Percentiles rank a stretch among this genome's conserved stretches.
Evolutionary conservation across 2,329 filamentous ascomycete genomes (phyloP).

Genomic region (Fusarium luffae): DNA sequence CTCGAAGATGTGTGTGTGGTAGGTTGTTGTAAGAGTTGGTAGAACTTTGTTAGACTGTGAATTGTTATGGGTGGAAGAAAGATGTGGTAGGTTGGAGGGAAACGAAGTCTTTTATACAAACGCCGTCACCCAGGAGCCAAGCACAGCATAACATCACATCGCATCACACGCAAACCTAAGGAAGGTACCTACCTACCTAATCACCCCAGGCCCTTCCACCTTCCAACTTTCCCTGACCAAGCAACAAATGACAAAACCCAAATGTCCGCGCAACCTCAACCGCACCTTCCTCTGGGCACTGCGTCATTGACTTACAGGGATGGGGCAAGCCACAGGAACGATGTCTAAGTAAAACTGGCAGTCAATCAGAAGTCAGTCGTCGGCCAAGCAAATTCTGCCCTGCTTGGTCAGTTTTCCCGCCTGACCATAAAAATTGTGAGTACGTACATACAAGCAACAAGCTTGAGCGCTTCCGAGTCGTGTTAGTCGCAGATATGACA

Average conservation of each 20-base stretch:
- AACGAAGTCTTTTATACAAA: constrained; percentile 42
- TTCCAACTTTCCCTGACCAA: constrained; percentile 41
- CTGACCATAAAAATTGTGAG: constrained; percentile 21
- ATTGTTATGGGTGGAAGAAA: constrained; percentile 13
- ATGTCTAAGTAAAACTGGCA: constrained; percentile 4
- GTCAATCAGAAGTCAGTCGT: constrained; percentile 14
- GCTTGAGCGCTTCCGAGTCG: constrained; percentile 1
- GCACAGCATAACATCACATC: constrained; percentile 33
- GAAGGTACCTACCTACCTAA: constrained; percentile 21
- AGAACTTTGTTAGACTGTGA: constrained; percentile 8
- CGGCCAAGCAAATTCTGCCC: constrained; percentile 37
- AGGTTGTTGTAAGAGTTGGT: not conserved
- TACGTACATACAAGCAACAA: not conserved
- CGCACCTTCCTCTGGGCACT: constrained; percentile 40
- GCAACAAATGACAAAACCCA: constrained; percentile 15
- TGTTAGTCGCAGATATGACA: constrained; percentile 7
- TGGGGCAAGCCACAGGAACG: constrained; percentile 37
- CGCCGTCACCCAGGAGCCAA: constrained; percentile 17
- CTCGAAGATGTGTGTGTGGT: constrained; percentile 21
- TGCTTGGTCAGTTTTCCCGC: constrained; percentile 29
- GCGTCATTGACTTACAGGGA: constrained; percentile 50
- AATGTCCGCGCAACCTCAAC: constrained; percentile 34
- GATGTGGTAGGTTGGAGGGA: constrained; percentile 25
- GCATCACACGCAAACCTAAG: constrained; percentile 11
- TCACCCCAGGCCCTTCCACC: constrained; percentile 32